phyloP scores from a whole-genome alignment of 345 rosid genomes.

The Salix caprea region DNA sequence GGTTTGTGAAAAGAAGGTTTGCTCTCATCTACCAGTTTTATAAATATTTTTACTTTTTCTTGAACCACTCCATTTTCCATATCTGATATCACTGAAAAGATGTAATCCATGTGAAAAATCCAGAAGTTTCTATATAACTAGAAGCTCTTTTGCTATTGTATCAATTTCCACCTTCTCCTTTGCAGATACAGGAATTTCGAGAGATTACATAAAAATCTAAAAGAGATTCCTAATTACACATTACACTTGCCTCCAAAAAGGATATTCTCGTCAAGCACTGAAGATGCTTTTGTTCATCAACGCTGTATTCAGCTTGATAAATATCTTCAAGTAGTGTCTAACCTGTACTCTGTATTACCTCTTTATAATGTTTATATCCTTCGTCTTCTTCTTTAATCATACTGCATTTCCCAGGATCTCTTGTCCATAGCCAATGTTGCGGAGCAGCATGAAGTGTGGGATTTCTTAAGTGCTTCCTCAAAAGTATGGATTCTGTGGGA shows the following conservation, averaged over 20 bases:
- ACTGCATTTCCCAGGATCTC: conserved; percentile 63
- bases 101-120: neutral
- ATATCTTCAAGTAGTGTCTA: conserved; percentile 66
- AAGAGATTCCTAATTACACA: conserved; percentile 93
- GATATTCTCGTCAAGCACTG: conserved; percentile 98
- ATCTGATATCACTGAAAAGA: neutral
- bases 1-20: conserved; percentile 98
- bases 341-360: conserved; percentile 14
- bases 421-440: conserved; percentile 95
- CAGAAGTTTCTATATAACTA: conserved; percentile 12
- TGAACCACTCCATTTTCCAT: neutral
- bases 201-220: conserved; percentile 84
- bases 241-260: conserved; percentile 97
- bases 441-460: conserved; percentile 99
- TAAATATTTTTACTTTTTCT: neutral
- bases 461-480: conserved; percentile 82
- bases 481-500: conserved; percentile 49
- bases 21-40: conserved; percentile 16
- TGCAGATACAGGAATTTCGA: conserved; percentile 97
- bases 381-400: conserved; percentile 13
- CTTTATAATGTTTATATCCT: conserved; percentile 8
- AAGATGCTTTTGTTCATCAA: conserved; percentile 94
- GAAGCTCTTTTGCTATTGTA: conserved; percentile 6
- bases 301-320: conserved; percentile 97
- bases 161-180: neutral